These are phyloP conservation scores for Salix brachista DNA, from an alignment of 345 rosid genomes.

Conservation along the genomic window DNA sequence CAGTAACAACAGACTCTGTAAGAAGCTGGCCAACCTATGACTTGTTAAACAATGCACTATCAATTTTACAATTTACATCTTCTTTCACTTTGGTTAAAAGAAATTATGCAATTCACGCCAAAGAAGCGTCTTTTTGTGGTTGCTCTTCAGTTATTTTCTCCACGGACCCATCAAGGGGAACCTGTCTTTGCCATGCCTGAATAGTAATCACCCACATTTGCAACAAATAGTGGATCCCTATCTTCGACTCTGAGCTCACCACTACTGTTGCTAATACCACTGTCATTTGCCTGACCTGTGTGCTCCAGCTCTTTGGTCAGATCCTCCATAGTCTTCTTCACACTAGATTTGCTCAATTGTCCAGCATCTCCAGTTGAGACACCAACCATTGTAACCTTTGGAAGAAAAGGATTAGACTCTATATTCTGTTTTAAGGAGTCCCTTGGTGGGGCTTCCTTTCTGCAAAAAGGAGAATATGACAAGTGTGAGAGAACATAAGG, in stretches of 20 bases:
- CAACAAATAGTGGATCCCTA: conserved; percentile 90
- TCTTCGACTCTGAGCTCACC: conserved; percentile 43
- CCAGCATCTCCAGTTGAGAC: conserved; percentile 79
- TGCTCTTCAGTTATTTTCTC: conserved; percentile 36
- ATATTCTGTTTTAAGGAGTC: conserved; percentile 36
- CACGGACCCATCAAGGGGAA: conserved; percentile 55
- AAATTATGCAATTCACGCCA: not conserved
- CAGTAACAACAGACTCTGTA: not conserved
- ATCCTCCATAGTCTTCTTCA: conserved; percentile 83
- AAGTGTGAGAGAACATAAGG: conserved; percentile 1
- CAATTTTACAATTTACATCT: conserved; percentile 1
- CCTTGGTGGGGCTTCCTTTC: conserved; percentile 24
- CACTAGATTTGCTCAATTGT: conserved; percentile 65
- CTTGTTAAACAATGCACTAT: not conserved
- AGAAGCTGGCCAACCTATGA: not conserved
- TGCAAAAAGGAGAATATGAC: conserved; percentile 16
- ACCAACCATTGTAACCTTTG: conserved; percentile 98
- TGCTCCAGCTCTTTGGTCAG: conserved; percentile 69
- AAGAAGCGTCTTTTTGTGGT: not conserved
- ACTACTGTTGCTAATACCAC: conserved; percentile 16
- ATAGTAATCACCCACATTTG: conserved; percentile 80
- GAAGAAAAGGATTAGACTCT: conserved; percentile 68
- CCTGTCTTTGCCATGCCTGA: conserved; percentile 59
- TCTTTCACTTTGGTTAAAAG: not conserved
- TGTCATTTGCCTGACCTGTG: conserved; percentile 48